Evolutionary conservation across 495 filamentous ascomycete genomes (phyloP).

Genomic region (Penicillium lagena): DNA sequence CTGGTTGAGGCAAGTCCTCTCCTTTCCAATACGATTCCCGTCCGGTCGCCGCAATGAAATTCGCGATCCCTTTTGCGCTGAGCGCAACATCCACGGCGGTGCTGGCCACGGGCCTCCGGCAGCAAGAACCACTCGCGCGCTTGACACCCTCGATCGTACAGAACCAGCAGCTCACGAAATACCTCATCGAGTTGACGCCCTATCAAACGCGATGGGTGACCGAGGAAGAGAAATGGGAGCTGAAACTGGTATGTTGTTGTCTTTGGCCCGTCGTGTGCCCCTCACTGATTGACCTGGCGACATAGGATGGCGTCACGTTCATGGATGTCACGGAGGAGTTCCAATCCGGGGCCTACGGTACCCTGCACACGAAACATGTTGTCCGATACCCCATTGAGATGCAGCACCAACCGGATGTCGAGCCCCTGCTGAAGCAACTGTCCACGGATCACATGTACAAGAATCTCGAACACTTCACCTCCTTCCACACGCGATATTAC

Average conservation of each 20-base stretch:
- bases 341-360: conserved; percentile 27
- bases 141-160: conserved; percentile 22
- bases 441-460: conserved; percentile 70
- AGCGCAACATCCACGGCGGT: conserved; percentile 26
- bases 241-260: conserved; percentile 63
- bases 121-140: conserved; percentile 25
- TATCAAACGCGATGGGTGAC: conserved; percentile 79
- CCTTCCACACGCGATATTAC: conserved; percentile 86
- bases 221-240: conserved; percentile 90
- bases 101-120: conserved; percentile 29
- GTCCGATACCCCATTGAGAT: conserved; percentile 62
- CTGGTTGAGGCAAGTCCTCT: neutral
- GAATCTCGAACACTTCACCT: conserved; percentile 71
- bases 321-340: conserved; percentile 82
- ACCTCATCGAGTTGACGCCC: conserved; percentile 81
- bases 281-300: neutral
- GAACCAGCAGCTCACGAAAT: conserved; percentile 43
- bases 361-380: conserved; percentile 21
- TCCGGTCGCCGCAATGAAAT: conserved; percentile 21
- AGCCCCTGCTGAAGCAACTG: conserved; percentile 58
- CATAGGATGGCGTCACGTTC: conserved; percentile 76
- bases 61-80: conserved; percentile 20
- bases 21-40: neutral
- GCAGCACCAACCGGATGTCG: conserved; percentile 57
- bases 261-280: neutral